A percentile compares a stretch with the other conserved stretches of the same genome.
Evolutionary conservation across 2,329 filamentous ascomycete species (phyloP).

Genomic region (Ophiostoma piceae): DNA sequence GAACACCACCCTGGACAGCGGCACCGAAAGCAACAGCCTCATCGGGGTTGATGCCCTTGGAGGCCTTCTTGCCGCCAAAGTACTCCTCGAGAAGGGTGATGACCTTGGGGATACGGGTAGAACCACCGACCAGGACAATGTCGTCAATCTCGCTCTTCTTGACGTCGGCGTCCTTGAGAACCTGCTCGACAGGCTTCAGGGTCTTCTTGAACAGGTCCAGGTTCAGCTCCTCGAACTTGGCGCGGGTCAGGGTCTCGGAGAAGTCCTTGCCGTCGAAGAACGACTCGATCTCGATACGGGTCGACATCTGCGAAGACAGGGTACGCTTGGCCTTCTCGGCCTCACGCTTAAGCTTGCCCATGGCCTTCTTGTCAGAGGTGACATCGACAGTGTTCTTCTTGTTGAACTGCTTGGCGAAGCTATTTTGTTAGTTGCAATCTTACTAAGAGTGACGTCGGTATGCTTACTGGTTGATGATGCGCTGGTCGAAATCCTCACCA

Average conservation of each 20-base stretch:
- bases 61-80: slow-evolving; percentile 92
- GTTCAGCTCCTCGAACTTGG: slow-evolving; percentile 99
- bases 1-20: slow-evolving; percentile 92
- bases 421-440: slow-evolving; percentile 9
- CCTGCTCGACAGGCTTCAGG: slow-evolving; percentile 96
- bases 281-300: slow-evolving; percentile 91
- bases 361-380: slow-evolving; percentile 91
- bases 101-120: slow-evolving; percentile 98
- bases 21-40: slow-evolving; percentile 98
- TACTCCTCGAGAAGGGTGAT: slow-evolving; percentile 90
- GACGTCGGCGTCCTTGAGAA: slow-evolving; percentile 95
- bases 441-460: too few relatives aligned
- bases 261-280: slow-evolving; percentile 97
- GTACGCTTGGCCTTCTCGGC: slow-evolving; percentile 99
- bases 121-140: slow-evolving; percentile 96
- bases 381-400: slow-evolving; percentile 94
- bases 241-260: slow-evolving; percentile 94
- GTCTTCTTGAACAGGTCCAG: slow-evolving; percentile 99
- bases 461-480: slow-evolving; percentile 85
- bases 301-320: slow-evolving; percentile 88
- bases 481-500: slow-evolving; percentile 98
- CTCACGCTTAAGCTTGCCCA: slow-evolving; percentile 99
- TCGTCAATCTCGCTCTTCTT: slow-evolving; percentile 94
- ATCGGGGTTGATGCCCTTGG: slow-evolving; percentile 99
- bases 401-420: slow-evolving; percentile 94